Conservation (phyloP, 2,329 filamentous ascomycete genomes). For the Trichoderma koningiopsis region DNA sequence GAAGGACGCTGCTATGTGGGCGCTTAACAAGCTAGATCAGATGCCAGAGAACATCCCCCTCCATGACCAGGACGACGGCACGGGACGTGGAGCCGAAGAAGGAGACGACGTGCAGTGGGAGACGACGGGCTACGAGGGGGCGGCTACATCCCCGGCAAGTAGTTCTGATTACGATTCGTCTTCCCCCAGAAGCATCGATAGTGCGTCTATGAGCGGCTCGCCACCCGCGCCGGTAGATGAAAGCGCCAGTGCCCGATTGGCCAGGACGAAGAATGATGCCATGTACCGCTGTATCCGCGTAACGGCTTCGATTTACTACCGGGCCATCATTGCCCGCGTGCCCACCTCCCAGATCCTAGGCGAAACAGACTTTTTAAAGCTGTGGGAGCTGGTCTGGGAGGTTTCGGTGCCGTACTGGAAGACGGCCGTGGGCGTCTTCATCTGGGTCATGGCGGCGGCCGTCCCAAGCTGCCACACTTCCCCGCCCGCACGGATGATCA, state of each 20-base stretch:
- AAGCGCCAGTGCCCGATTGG: conserved; percentile 16
- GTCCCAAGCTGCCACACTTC: conserved; percentile 44
- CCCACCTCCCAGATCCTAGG: conserved; percentile 47
- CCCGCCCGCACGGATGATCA: conserved; percentile 48
- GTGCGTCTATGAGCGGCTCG: background rate
- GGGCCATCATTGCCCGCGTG: conserved; percentile 46
- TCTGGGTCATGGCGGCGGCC: conserved; percentile 51
- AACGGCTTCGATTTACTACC: conserved; percentile 51
- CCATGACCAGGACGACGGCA: background rate
- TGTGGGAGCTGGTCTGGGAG: conserved; percentile 53
- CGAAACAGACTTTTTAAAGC: conserved; percentile 42
- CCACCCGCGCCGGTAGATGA: conserved; percentile 11
- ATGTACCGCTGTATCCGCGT: conserved; percentile 52
- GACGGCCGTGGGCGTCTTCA: conserved; percentile 50
- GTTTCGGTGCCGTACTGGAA: conserved; percentile 51
- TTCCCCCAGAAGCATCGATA: conserved; percentile 15
- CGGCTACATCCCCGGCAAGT: conserved; percentile 15
- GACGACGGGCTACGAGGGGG: conserved; percentile 19
- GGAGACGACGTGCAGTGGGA: conserved; percentile 20
- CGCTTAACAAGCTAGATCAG: conserved; percentile 43
- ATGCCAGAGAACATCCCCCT: conserved; percentile 32
- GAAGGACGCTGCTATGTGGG: conserved; percentile 43
- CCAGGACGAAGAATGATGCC: conserved; percentile 37
- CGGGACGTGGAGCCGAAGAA: background rate
- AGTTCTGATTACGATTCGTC: conserved; percentile 12